Percentiles rank a stretch among this genome's conserved stretches.
phyloP scores from a whole-genome alignment of 441 rosid genomes.

The Iberis amara region DNA sequence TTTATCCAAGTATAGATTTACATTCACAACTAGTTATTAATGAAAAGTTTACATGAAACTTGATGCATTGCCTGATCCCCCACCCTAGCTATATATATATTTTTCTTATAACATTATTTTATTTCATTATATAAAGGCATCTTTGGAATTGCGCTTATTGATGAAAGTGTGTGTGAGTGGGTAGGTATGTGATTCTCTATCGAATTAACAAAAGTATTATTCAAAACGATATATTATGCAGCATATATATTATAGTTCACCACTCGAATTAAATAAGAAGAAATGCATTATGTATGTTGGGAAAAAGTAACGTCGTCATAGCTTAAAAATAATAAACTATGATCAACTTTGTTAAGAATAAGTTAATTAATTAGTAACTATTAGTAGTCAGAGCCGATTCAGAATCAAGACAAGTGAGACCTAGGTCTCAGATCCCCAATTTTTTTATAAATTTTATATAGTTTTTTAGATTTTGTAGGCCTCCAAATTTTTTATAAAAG shows the following conservation, averaged over 20 bases:
- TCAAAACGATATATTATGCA: too few species aligned
- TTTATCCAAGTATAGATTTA: not conserved
- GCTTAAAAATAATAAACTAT: not conserved
- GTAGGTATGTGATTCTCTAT: conserved; percentile 33
- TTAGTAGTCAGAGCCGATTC: too few species aligned
- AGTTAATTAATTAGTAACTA: too few species aligned
- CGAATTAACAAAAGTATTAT: too few species aligned
- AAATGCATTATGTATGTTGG: not conserved
- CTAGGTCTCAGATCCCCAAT: too few species aligned
- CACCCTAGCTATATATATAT: not conserved
- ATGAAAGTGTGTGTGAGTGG: conserved; percentile 27
- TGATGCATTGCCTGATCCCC: not conserved
- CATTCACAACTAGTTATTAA: conserved; percentile 4
- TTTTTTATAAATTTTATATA: too few species aligned
- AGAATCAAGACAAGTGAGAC: too few species aligned
- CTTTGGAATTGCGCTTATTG: not conserved
- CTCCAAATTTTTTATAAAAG: too few species aligned
- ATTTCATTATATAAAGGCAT: not conserved
- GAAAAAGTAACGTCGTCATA: not conserved
- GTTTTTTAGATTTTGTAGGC: too few species aligned
- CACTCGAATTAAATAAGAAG: conserved; percentile 2
- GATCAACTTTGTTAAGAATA: conserved; percentile 12
- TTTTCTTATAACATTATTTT: not conserved
- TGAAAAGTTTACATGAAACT: not conserved
- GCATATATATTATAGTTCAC: not conserved